Conservation (phyloP, 2,329 filamentous ascomycete species). For the Penicillium sp. region DNA sequence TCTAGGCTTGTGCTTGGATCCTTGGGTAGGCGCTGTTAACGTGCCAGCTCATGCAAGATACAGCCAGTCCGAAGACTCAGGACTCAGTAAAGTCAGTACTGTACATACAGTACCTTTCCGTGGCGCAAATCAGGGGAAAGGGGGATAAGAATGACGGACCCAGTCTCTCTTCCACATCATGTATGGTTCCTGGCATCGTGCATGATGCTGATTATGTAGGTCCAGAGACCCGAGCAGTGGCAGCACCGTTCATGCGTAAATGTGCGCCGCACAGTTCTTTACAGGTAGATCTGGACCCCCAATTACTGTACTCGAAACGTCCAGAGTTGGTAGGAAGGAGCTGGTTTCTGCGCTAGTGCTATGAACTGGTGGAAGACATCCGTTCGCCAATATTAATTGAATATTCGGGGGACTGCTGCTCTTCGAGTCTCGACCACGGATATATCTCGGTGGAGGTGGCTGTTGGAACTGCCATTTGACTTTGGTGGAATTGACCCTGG, state of each 20-base stretch:
- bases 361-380: conserved; percentile 3
- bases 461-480: conserved; percentile 7
- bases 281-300: background rate
- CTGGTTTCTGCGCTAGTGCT: background rate
- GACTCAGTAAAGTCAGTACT: too few species aligned
- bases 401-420: conserved; percentile 6
- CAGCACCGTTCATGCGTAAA: background rate
- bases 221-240: background rate
- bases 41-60: background rate
- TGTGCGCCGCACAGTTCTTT: background rate
- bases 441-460: conserved; percentile 5
- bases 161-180: background rate
- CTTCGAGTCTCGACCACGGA: conserved; percentile 12
- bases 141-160: background rate
- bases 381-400: conserved; percentile 13
- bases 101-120: background rate
- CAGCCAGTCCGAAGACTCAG: too few species aligned
- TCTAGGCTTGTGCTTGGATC: conserved; percentile 2
- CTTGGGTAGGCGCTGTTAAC: background rate
- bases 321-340: background rate
- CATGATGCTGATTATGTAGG: background rate
- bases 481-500: background rate
- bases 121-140: background rate
- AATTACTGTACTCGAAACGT: too few species aligned
- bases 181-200: conserved; percentile 6